Percentiles rank a stretch among this genome's conserved stretches.
phyloP scores from a whole-genome alignment of 2,329 filamentous ascomycete species.

The Periconia sp. region DNA sequence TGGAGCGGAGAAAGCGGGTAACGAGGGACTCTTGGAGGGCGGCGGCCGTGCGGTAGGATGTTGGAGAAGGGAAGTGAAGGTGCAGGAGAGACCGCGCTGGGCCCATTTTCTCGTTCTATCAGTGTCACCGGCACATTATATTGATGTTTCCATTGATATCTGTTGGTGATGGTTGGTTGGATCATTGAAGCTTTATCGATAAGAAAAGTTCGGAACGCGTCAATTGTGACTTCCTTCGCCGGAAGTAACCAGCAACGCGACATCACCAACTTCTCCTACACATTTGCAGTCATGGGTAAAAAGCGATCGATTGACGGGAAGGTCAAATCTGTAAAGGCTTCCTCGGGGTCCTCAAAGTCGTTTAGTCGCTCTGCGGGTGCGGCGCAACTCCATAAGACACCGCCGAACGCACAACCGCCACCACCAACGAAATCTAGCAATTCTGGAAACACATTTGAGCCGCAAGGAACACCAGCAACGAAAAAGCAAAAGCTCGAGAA shows the following conservation, averaged over 20 bases:
- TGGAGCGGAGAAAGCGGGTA: slow-evolving; percentile 61
- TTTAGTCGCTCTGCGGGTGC: not conserved
- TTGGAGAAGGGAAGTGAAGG: slow-evolving; percentile 58
- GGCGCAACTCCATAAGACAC: slow-evolving; percentile 11
- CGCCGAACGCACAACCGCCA: slow-evolving; percentile 15
- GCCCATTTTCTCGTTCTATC: slow-evolving; percentile 7
- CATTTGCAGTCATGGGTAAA: slow-evolving; percentile 13
- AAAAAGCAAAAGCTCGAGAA: slow-evolving; percentile 6
- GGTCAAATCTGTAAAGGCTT: slow-evolving; percentile 14
- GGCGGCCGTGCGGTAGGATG: slow-evolving; percentile 58
- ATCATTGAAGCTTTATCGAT: slow-evolving; percentile 16
- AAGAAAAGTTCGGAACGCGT: slow-evolving; percentile 18
- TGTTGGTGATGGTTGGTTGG: not conserved
- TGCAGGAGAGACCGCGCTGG: slow-evolving; percentile 62
- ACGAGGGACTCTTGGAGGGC: slow-evolving; percentile 61
- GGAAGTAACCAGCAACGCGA: not conserved
- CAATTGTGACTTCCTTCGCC: not conserved
- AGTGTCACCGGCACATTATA: not conserved
- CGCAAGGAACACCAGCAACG: not conserved
- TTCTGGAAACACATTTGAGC: slow-evolving; percentile 2
- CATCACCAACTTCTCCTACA: not conserved
- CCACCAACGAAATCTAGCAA: slow-evolving; percentile 13
- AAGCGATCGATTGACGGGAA: slow-evolving; percentile 28
- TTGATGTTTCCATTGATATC: not conserved
- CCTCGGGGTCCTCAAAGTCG: slow-evolving; percentile 2